These are phyloP conservation scores for Fusarium coffeatum DNA, from an alignment of 2,329 filamentous ascomycete genomes.

Conservation along the genomic window DNA sequence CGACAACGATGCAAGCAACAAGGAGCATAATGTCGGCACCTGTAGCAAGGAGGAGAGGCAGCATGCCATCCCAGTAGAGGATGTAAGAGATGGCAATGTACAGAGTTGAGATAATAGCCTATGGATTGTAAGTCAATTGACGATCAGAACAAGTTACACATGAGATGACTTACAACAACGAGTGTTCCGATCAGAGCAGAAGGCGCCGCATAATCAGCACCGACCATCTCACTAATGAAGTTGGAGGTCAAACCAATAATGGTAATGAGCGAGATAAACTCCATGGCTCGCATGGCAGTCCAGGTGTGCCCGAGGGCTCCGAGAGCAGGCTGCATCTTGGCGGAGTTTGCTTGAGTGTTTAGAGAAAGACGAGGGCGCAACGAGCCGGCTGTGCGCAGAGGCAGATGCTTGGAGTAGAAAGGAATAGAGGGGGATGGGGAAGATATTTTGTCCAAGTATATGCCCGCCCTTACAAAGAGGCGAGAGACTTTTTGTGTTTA, in stretches of 20 bases:
- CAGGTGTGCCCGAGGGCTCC: constrained; percentile 84
- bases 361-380: constrained; percentile 58
- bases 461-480: constrained; percentile 41
- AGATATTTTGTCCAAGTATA: constrained; percentile 49
- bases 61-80: constrained; percentile 80
- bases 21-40: constrained; percentile 76
- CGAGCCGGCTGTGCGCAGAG: constrained; percentile 55
- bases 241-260: constrained; percentile 85
- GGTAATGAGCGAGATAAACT: constrained; percentile 76
- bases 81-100: constrained; percentile 86
- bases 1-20: constrained; percentile 81
- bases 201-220: constrained; percentile 72
- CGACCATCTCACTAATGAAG: constrained; percentile 82
- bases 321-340: constrained; percentile 64
- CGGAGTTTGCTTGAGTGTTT: constrained; percentile 49
- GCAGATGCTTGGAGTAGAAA: constrained; percentile 56
- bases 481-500: constrained; percentile 25
- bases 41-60: constrained; percentile 77
- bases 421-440: constrained; percentile 51
- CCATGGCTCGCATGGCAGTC: constrained; percentile 76
- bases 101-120: constrained; percentile 82
- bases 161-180: constrained; percentile 72
- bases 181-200: constrained; percentile 81
- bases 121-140: constrained; percentile 9
- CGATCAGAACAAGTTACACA: not conserved